Conservation (phyloP, 2,329 filamentous ascomycete genomes). For the Pseudocercospora cruenta region DNA sequence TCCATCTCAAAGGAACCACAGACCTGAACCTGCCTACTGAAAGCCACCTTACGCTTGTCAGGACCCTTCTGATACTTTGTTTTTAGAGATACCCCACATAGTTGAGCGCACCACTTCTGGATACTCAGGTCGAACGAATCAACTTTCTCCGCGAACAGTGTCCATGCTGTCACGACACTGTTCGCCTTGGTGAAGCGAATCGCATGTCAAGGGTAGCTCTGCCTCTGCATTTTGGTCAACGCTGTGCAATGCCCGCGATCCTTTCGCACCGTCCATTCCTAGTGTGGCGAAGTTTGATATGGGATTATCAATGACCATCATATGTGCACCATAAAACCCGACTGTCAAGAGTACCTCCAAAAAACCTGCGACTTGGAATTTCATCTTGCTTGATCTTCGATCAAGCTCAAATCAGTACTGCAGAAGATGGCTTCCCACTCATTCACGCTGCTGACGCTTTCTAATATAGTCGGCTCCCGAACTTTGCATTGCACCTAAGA, state of each 20-base stretch:
- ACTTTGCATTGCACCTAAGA: background rate
- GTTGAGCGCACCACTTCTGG: background rate
- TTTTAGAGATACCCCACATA: conserved; percentile 2
- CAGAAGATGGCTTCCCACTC: background rate
- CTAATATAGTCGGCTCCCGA: background rate
- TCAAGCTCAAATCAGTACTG: background rate
- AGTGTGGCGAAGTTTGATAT: background rate
- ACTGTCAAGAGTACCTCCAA: no score
- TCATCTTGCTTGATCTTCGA: background rate
- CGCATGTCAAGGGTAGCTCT: background rate
- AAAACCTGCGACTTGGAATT: background rate
- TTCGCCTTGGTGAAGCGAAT: background rate
- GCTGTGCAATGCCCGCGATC: background rate
- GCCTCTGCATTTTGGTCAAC: background rate
- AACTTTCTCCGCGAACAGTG: background rate
- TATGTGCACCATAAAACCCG: no score
- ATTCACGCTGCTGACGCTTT: background rate
- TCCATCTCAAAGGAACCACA: conserved; percentile 6
- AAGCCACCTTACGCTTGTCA: background rate
- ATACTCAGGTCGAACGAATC: background rate
- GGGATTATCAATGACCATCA: background rate
- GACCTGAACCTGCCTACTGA: conserved; percentile 9
- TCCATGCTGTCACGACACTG: background rate
- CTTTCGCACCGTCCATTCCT: background rate
- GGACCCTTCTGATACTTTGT: background rate